Evolutionary conservation across 2,329 filamentous ascomycete species (phyloP).

Genomic region (Ceratocystis variospora): DNA sequence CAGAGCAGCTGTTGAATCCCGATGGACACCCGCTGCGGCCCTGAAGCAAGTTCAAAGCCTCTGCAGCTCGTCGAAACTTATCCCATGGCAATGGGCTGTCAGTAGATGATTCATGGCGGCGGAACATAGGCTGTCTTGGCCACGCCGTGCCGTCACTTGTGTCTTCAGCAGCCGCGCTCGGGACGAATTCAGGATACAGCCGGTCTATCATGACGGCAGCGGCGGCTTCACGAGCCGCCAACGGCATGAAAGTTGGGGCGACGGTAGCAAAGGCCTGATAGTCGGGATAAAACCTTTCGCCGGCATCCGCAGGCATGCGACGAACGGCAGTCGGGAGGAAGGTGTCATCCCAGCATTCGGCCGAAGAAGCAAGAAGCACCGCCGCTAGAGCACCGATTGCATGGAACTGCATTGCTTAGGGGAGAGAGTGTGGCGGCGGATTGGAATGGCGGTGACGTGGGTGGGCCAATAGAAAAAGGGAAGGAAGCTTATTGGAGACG

Average conservation of each 20-base stretch:
- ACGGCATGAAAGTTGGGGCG: constrained; percentile 21
- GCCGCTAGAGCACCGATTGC: constrained; percentile 10
- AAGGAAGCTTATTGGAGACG: neutral
- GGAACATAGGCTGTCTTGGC: constrained; percentile 11
- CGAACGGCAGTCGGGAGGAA: constrained; percentile 46
- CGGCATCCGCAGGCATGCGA: constrained; percentile 57
- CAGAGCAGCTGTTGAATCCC: constrained; percentile 50
- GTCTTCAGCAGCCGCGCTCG: constrained; percentile 33
- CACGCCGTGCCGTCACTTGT: constrained; percentile 34
- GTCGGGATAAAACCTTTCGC: constrained; percentile 60
- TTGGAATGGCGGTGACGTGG: constrained; percentile 2
- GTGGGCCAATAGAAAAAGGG: neutral
- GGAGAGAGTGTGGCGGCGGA: neutral
- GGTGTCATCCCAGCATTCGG: constrained; percentile 25
- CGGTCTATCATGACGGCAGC: constrained; percentile 25
- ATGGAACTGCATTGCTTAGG: constrained; percentile 28
- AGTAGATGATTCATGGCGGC: neutral
- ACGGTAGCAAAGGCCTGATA: constrained; percentile 40
- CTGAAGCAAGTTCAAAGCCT: constrained; percentile 36
- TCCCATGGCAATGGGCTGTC: constrained; percentile 20
- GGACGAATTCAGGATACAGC: constrained; percentile 11
- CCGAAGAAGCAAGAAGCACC: neutral
- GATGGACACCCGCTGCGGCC: constrained; percentile 53
- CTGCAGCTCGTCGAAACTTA: constrained; percentile 31
- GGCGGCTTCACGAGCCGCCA: constrained; percentile 25